Evolutionary conservation across 2,329 filamentous ascomycete species (phyloP).

Genomic region (Alternaria tenuissima): DNA sequence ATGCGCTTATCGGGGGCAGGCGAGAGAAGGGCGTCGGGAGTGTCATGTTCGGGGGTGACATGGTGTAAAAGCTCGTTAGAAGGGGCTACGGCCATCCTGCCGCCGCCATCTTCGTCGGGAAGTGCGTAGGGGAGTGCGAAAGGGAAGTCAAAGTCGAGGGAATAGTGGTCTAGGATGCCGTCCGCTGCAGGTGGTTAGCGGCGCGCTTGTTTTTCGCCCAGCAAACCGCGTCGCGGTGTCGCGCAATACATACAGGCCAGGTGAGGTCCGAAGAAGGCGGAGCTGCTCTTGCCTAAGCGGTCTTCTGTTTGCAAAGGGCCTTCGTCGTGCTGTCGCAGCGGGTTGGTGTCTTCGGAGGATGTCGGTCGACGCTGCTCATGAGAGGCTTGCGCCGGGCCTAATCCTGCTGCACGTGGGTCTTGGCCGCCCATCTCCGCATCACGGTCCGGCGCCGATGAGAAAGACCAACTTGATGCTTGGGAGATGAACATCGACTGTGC

Average conservation of each 20-base stretch:
- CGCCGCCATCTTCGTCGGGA: conserved; percentile 38
- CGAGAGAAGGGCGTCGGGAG: conserved; percentile 25
- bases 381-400: conserved; percentile 21
- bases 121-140: conserved; percentile 5
- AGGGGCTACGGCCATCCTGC: conserved; percentile 44
- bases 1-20: conserved; percentile 29
- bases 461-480: not conserved
- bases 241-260: conserved; percentile 18
- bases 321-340: conserved; percentile 16
- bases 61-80: conserved; percentile 29
- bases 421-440: conserved; percentile 10
- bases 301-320: not conserved
- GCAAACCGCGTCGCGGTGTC: conserved; percentile 6
- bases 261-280: not conserved
- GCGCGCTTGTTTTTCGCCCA: conserved; percentile 14
- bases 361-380: conserved; percentile 12
- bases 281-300: not conserved
- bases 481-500: not conserved
- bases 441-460: not conserved
- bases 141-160: conserved; percentile 11
- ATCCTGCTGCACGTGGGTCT: conserved; percentile 16
- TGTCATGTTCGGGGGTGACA: conserved; percentile 37
- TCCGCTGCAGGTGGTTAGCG: conserved; percentile 33
- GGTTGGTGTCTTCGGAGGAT: conserved; percentile 8
- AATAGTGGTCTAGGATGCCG: conserved; percentile 8